Conservation (phyloP, 305 asterid genomes). For the Solanum chacoense region DNA sequence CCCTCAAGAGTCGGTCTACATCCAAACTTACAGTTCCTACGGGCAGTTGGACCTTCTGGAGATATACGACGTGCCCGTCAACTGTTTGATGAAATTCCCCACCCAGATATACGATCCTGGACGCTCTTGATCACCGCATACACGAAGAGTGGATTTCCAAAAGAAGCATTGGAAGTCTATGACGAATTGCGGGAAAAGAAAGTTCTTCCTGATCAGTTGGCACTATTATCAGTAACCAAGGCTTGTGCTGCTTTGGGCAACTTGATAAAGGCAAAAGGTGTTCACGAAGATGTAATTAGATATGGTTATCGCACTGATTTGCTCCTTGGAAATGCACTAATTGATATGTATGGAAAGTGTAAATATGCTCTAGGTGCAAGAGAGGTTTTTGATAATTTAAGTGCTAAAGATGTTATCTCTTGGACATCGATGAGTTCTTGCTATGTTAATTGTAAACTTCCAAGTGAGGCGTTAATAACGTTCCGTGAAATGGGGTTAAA, state of each 20-base stretch:
- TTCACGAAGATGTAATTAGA: conserved; percentile 35
- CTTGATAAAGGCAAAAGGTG: conserved; percentile 23
- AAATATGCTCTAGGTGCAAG: conserved; percentile 40
- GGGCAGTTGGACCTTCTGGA: not conserved
- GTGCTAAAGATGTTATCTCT: conserved; percentile 45
- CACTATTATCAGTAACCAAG: conserved; percentile 14
- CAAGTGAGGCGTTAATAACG: conserved; percentile 22
- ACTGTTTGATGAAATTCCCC: conserved; percentile 17
- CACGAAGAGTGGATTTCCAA: conserved; percentile 8
- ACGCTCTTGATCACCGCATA: conserved; percentile 16
- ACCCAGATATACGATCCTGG: conserved; percentile 18
- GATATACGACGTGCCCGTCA: conserved; percentile 17
- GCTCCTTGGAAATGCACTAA: conserved; percentile 50
- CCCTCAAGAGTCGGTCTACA: not conserved
- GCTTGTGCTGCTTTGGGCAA: conserved; percentile 13
- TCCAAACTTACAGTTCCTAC: not conserved
- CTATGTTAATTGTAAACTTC: conserved; percentile 41
- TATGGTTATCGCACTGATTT: conserved; percentile 29
- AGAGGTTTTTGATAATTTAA: conserved; percentile 29
- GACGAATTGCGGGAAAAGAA: not conserved
- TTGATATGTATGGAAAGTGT: conserved; percentile 65
- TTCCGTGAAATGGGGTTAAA: conserved; percentile 39
- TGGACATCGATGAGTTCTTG: conserved; percentile 71
- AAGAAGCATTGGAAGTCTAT: conserved; percentile 17
- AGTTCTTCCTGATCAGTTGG: conserved; percentile 15